Percentiles rank a stretch among this genome's conserved stretches.
These are phyloP conservation scores for Mycena floridula DNA, from an alignment of 768 basidiomycete species.

Conservation along the genomic window DNA sequence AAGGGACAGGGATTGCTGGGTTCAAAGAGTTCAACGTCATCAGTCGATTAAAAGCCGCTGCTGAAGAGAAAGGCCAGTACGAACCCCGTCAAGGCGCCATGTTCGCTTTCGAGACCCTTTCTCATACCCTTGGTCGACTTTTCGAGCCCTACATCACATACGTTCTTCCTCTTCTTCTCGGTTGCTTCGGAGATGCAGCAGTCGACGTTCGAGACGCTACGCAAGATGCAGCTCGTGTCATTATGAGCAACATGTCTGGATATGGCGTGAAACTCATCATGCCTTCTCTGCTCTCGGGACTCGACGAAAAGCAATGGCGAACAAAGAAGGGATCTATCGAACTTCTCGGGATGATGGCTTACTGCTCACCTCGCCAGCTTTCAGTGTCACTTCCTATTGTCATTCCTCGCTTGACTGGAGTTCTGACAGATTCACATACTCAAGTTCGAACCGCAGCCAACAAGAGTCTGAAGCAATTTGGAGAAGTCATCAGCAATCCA, in stretches of 20 bases:
- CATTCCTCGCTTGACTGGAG: constrained; percentile 91
- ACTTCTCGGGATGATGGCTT: constrained; percentile 96
- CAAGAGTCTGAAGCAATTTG: constrained; percentile 94
- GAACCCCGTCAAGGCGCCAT: constrained; percentile 90
- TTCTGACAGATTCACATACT: constrained; percentile 94
- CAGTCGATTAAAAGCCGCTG: constrained; percentile 59
- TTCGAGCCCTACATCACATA: constrained; percentile 92
- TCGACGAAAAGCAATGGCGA: constrained; percentile 98
- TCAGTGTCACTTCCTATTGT: constrained; percentile 94
- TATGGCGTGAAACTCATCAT: constrained; percentile 95
- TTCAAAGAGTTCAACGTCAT: constrained; percentile 85
- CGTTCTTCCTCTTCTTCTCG: constrained; percentile 76
- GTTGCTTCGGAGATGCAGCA: constrained; percentile 80
- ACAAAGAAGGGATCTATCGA: constrained; percentile 98
- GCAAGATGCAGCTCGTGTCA: constrained; percentile 84
- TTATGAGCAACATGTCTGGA: constrained; percentile 93
- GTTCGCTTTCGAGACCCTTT: constrained; percentile 92
- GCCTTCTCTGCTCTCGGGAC: constrained; percentile 79
- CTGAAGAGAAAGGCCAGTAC: constrained; percentile 85
- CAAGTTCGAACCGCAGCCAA: constrained; percentile 93
- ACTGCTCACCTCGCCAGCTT: constrained; percentile 92
- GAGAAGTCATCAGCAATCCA: constrained; percentile 96
- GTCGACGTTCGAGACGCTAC: constrained; percentile 91
- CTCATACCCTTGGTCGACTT: constrained; percentile 75
- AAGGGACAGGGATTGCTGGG: constrained; percentile 81